These are phyloP conservation scores for Rhodotorula glutinis DNA, from an alignment of 1,284 basidiomycete species.

Conservation along the genomic window DNA sequence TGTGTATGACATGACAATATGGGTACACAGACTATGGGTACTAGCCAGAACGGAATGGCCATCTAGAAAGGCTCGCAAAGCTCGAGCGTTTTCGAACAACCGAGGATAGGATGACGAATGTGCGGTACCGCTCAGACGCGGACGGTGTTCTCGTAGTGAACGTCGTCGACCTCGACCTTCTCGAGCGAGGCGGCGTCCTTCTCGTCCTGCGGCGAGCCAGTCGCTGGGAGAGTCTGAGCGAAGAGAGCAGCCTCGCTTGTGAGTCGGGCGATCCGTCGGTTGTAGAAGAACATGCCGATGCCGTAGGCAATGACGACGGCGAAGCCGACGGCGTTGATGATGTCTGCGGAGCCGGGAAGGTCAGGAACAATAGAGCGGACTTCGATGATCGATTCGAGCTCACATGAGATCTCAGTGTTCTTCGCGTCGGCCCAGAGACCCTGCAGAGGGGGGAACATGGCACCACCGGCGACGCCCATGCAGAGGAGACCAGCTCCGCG, in stretches of 20 bases:
- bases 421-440: constrained; percentile 62
- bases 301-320: constrained; percentile 21
- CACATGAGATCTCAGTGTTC: constrained; percentile 56
- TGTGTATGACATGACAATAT: too few relatives aligned
- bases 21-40: too few relatives aligned
- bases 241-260: constrained; percentile 9
- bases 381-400: neutral
- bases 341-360: neutral
- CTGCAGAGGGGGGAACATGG: constrained; percentile 70
- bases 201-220: constrained; percentile 6
- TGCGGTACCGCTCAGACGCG: neutral
- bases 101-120: too few relatives aligned
- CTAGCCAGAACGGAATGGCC: too few relatives aligned
- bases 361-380: neutral
- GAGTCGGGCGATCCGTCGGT: constrained; percentile 9
- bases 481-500: constrained; percentile 62
- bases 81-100: too few relatives aligned
- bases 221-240: neutral
- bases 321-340: constrained; percentile 4
- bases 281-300: constrained; percentile 28
- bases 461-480: constrained; percentile 66
- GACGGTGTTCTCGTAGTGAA: constrained; percentile 2
- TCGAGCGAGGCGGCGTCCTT: constrained; percentile 8
- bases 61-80: too few relatives aligned
- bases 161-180: constrained; percentile 16